These are phyloP conservation scores for Rhododendron molle DNA, from an alignment of 148 eudicot species.

Conservation along the genomic window DNA sequence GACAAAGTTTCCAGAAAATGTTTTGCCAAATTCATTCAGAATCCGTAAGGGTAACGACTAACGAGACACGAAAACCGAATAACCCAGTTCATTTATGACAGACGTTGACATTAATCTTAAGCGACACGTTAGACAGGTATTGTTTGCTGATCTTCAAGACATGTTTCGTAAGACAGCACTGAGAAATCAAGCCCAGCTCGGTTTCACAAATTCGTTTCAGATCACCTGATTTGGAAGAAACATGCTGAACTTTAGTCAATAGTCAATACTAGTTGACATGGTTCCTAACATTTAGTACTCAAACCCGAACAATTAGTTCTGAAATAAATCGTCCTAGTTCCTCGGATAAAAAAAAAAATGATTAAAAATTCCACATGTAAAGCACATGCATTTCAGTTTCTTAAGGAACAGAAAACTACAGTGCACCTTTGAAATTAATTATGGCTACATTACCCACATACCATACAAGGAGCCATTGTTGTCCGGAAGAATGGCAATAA, in stretches of 20 bases:
- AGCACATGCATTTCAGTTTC: background rate
- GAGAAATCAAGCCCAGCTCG: slow-evolving; percentile 77
- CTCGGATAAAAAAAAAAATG: no score
- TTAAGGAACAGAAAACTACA: background rate
- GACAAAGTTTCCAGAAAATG: background rate
- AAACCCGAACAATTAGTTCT: background rate
- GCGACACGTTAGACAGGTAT: slow-evolving; percentile 72
- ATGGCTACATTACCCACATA: slow-evolving; percentile 14
- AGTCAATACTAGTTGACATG: background rate
- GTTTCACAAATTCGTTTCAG: slow-evolving; percentile 86
- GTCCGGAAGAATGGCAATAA: slow-evolving; percentile 74
- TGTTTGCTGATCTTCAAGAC: slow-evolving; percentile 68
- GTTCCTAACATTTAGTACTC: background rate
- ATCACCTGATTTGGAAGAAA: slow-evolving; percentile 39
- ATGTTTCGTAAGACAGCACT: slow-evolving; percentile 76
- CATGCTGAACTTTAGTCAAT: background rate
- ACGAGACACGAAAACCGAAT: background rate
- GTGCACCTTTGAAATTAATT: background rate
- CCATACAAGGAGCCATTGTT: slow-evolving; percentile 79
- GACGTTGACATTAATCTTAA: slow-evolving; percentile 94
- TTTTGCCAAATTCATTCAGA: background rate
- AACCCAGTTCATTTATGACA: background rate
- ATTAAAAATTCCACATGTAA: background rate
- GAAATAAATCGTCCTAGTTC: background rate
- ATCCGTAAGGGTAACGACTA: background rate